Base-by-base conservation (phyloP, 179 eudicot genomes). In the Corrigiola litoralis region DNA sequence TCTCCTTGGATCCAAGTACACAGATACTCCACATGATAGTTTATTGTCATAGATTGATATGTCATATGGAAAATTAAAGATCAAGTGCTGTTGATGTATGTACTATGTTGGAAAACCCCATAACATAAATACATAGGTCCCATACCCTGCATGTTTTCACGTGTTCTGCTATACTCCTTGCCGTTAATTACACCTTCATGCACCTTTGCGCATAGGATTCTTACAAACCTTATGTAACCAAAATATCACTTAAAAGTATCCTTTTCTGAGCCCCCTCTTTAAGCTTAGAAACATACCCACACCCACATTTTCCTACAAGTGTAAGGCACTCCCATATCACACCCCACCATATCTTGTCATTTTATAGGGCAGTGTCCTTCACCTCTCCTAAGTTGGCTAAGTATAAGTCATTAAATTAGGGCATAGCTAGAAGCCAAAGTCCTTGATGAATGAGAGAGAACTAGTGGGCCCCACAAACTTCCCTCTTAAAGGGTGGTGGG, bases 141-240 rank as follows among this genome's bases (percentile, higher is more conserved):
- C 84, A 80, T 69, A 24, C 61, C 64, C 84, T 82, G 90, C 85
- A 85, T 80, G 80, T 58, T 58, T 81, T 84, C 89, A 84, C 89
- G 89, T 84, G 89, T 69, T 64, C 75, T 80, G 86, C 76, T 72
- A 56, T 56, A 38, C n/a, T 65, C 40, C 23, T 77, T 75, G 84
- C 81, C 74, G 71, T 75, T 75, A 61, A 72, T 72, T 66, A 27
- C 69, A 66, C 77, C 76, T 64, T 66, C 80, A 69, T 49, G 57
- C 55, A 65, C 31, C 63, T 69, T 52, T 58, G 51, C 75, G 77
- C 88, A 75, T 81, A 48, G 83, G 85, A 80, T 84, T 75, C 87
- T 70, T 44, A 61, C 69, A 61, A 20, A 20, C 20, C 23, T 27
- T 50, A 27, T 60, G 11, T 14, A 5, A 55, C 40, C 54, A 8